phyloP scores from a whole-genome alignment of 129 eudicot species.

The Flaveria robusta region DNA sequence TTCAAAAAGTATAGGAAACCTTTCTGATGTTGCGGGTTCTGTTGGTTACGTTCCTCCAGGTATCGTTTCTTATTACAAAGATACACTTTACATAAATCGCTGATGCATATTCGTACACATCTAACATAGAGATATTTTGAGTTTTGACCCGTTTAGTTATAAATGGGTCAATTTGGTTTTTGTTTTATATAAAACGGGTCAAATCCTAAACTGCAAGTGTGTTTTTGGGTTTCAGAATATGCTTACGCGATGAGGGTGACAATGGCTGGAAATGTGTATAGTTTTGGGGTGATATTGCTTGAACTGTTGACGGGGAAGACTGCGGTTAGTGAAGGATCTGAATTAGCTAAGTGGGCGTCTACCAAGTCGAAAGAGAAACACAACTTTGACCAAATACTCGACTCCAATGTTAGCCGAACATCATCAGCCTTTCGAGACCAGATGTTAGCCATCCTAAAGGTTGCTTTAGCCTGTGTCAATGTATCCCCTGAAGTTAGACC shows the following conservation, averaged over 20 bases:
- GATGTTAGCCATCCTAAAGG: conserved; percentile 72
- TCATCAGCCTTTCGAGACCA: conserved; percentile 62
- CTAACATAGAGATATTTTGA: neutral
- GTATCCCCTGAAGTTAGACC: conserved; percentile 78
- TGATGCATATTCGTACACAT: neutral
- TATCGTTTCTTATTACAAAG: conserved; percentile 16
- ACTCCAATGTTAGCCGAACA: conserved; percentile 48
- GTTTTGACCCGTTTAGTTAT: neutral
- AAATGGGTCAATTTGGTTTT: neutral
- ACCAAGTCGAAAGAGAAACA: conserved; percentile 51
- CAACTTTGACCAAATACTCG: conserved; percentile 62
- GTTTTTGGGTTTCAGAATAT: conserved; percentile 61
- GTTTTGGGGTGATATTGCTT: conserved; percentile 78
- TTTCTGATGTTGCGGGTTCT: conserved; percentile 76
- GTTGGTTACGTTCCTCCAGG: conserved; percentile 92
- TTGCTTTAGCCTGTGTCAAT: conserved; percentile 76
- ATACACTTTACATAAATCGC: neutral
- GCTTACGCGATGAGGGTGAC: conserved; percentile 92
- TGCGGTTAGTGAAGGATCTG: conserved; percentile 77
- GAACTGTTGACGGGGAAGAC: conserved; percentile 79
- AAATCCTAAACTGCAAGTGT: conserved; percentile 11
- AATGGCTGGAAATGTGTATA: conserved; percentile 85
- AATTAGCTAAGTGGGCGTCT: conserved; percentile 77
- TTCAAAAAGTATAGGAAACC: conserved; percentile 68
- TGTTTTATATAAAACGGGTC: neutral